Evolutionary conservation across 1,284 basidiomycete species (phyloP).

Genomic region (Microbotryomycetes sp.): DNA sequence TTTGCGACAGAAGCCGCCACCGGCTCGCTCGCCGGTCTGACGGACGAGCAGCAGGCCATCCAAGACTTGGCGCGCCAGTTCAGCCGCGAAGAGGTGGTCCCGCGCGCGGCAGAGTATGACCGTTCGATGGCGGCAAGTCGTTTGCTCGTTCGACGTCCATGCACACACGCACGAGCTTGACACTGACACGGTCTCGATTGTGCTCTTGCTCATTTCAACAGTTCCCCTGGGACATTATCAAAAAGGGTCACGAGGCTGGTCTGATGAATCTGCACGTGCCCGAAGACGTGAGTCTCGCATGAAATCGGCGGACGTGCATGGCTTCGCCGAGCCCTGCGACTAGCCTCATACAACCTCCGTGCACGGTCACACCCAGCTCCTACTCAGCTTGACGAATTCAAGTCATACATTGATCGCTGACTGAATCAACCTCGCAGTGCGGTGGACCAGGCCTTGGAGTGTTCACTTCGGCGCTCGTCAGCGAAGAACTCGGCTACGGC

Average conservation of each 20-base stretch:
- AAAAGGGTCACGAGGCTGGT: conserved; percentile 48
- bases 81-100: conserved; percentile 47
- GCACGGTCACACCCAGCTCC: too few species aligned
- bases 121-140: conserved; percentile 41
- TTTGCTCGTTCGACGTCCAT: too few species aligned
- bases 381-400: not conserved
- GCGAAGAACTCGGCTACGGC: conserved; percentile 45
- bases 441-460: conserved; percentile 49
- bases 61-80: conserved; percentile 47
- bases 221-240: conserved; percentile 51
- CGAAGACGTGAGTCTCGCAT: conserved; percentile 39
- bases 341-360: too few species aligned
- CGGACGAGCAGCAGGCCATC: conserved; percentile 24
- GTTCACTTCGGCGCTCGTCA: conserved; percentile 46
- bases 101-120: conserved; percentile 47
- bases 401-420: too few species aligned
- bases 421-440: conserved; percentile 39
- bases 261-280: conserved; percentile 47
- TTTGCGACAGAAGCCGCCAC: conserved; percentile 5
- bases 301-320: not conserved
- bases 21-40: conserved; percentile 16
- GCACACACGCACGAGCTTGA: too few species aligned
- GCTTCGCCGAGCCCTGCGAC: too few species aligned
- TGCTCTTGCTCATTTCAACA: conserved; percentile 6
- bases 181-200: not conserved